These are phyloP conservation scores for Pythium oligandrum DNA, from an alignment of 352 stramenopile genomes.

Conservation along the genomic window DNA sequence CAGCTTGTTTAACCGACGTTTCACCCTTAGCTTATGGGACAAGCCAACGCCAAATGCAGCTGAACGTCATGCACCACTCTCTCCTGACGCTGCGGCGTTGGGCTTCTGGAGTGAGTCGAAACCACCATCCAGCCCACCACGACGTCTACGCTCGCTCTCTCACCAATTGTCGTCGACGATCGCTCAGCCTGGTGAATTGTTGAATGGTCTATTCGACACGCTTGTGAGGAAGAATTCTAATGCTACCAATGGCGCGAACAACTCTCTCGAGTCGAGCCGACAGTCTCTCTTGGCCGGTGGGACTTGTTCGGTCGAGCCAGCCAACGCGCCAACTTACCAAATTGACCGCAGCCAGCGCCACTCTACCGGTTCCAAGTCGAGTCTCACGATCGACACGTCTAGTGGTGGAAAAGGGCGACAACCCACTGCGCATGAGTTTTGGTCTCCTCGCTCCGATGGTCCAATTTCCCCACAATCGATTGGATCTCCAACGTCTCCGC, in stretches of 20 bases:
- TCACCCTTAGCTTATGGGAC: conserved; percentile 67
- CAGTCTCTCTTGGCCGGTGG: conserved; percentile 28
- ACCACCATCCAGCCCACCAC: conserved; percentile 47
- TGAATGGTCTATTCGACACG: conserved; percentile 67
- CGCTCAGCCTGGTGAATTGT: conserved; percentile 51
- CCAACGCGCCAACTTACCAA: neutral
- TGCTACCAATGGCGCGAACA: conserved; percentile 25
- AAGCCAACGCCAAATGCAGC: conserved; percentile 30
- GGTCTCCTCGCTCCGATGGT: conserved; percentile 61
- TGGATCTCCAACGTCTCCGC: conserved; percentile 50
- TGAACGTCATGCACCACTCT: conserved; percentile 39
- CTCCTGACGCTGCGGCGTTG: conserved; percentile 53
- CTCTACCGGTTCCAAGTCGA: conserved; percentile 23
- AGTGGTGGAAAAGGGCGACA: conserved; percentile 6
- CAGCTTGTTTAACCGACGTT: conserved; percentile 54
- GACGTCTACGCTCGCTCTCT: conserved; percentile 57
- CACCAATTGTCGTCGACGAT: conserved; percentile 71
- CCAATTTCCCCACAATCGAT: conserved; percentile 49
- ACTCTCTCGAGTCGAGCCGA: conserved; percentile 7
- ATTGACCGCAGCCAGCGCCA: conserved; percentile 19
- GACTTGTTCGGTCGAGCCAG: too few species aligned
- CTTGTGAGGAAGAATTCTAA: conserved; percentile 59
- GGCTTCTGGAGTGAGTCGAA: conserved; percentile 83
- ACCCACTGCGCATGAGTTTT: conserved; percentile 5
- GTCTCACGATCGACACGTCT: conserved; percentile 45